A percentile compares a stretch with the other conserved stretches of the same genome.
phyloP scores from a whole-genome alignment of 2,329 filamentous ascomycete genomes.

The Knoxdaviesia capensis region DNA sequence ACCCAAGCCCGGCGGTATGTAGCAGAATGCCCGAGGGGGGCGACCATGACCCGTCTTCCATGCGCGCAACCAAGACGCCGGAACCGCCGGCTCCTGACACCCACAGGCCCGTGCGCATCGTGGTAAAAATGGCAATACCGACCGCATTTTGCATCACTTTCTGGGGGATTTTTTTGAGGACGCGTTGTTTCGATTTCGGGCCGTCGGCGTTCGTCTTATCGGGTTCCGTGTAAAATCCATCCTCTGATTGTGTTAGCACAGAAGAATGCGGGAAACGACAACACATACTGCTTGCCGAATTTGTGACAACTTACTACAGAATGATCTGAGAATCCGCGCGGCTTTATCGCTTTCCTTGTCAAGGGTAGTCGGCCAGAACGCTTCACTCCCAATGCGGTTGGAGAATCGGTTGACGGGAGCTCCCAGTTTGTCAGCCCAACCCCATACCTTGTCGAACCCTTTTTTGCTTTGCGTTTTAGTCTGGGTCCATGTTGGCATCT shows the following conservation, averaged over 20 bases:
- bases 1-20: conserved; percentile 60
- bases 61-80: conserved; percentile 41
- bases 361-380: conserved; percentile 68
- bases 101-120: conserved; percentile 45
- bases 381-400: conserved; percentile 65
- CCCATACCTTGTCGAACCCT: conserved; percentile 57
- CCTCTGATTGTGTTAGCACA: conserved; percentile 15
- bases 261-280: background rate
- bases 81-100: conserved; percentile 47
- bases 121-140: conserved; percentile 54
- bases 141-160: conserved; percentile 44
- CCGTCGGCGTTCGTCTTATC: conserved; percentile 11
- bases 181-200: conserved; percentile 20
- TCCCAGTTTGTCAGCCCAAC: conserved; percentile 9
- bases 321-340: conserved; percentile 61
- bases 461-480: conserved; percentile 36
- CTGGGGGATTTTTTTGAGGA: conserved; percentile 30
- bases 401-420: conserved; percentile 60
- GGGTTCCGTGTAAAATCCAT: conserved; percentile 27
- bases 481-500: no score
- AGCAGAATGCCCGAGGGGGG: conserved; percentile 68
- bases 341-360: conserved; percentile 88
- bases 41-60: conserved; percentile 50
- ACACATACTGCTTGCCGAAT: background rate
- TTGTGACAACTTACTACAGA: conserved; percentile 47